A percentile compares a stretch with the other conserved stretches of the same genome.
Conservation (phyloP, 768 basidiomycete genomes). For the Paxillus involutus region DNA sequence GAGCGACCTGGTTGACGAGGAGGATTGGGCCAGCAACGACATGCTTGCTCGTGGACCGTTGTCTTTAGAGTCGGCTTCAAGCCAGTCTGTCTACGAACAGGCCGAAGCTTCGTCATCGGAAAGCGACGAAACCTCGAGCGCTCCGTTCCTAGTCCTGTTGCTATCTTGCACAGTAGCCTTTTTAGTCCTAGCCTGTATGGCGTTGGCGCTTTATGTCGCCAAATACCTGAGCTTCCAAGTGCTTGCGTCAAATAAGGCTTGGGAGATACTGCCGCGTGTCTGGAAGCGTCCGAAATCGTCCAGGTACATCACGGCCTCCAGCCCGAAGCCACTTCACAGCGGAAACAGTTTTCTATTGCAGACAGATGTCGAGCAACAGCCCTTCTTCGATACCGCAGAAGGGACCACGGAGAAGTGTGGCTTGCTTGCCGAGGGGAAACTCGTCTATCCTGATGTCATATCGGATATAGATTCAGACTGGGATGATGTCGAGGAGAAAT, state of each 20-base stretch:
- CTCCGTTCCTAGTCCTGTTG: conserved; percentile 16
- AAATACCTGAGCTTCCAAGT: conserved; percentile 18
- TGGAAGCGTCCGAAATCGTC: conserved; percentile 1
- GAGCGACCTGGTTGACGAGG: conserved; percentile 21
- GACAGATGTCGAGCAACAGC: background rate
- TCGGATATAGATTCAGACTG: conserved; percentile 24
- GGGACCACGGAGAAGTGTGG: conserved; percentile 1
- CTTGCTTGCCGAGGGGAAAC: conserved; percentile 1
- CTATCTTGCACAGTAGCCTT: conserved; percentile 28
- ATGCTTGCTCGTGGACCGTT: background rate
- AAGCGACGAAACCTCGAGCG: background rate
- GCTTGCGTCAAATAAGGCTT: conserved; percentile 21
- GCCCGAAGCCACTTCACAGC: background rate
- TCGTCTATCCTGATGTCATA: conserved; percentile 5
- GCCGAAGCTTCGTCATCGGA: background rate
- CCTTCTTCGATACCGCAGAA: conserved; percentile 5
- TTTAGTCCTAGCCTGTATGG: conserved; percentile 22
- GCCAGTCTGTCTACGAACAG: background rate
- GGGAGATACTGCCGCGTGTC: conserved; percentile 22
- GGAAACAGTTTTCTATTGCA: background rate
- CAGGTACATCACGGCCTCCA: background rate
- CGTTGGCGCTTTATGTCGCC: conserved; percentile 18
- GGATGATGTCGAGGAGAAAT: conserved; percentile 30
- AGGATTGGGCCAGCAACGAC: conserved; percentile 22
- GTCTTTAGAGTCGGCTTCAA: background rate